Evolutionary conservation across 345 rosid species (phyloP).

Genomic region (Lepidium aucheri): DNA sequence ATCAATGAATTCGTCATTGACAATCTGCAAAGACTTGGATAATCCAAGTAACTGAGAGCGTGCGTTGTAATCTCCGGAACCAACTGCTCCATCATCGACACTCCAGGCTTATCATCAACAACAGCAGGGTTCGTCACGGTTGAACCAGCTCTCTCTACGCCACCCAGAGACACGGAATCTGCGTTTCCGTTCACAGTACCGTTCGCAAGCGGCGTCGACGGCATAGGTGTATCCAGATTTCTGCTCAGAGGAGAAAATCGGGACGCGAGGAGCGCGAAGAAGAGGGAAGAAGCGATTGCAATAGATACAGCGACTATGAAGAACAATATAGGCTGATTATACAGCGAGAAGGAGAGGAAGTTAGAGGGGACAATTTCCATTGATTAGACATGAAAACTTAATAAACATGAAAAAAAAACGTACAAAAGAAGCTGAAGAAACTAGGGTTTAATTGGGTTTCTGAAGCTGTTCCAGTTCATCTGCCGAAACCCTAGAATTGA

Average conservation of each 20-base stretch:
- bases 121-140: constrained; percentile 19
- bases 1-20: constrained; percentile 97
- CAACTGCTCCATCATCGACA: constrained; percentile 98
- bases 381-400: constrained; percentile 52
- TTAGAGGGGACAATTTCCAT: constrained; percentile 46
- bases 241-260: constrained; percentile 29
- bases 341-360: constrained; percentile 28
- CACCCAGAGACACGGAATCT: constrained; percentile 5
- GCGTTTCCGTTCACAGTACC: constrained; percentile 26
- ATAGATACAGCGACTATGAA: constrained; percentile 43
- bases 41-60: constrained; percentile 97
- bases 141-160: constrained; percentile 19
- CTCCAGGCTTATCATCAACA: constrained; percentile 52
- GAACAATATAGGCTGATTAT: constrained; percentile 17
- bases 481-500: constrained; percentile 25
- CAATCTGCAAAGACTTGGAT: constrained; percentile 82
- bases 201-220: constrained; percentile 20
- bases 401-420: constrained; percentile 32
- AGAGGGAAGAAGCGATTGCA: constrained; percentile 36
- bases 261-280: constrained; percentile 31
- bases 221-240: constrained; percentile 23
- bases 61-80: constrained; percentile 98
- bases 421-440: constrained; percentile 17
- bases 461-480: background rate
- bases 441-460: constrained; percentile 2